A percentile compares a stretch with the other conserved stretches of the same genome.
Evolutionary conservation across 2,329 filamentous ascomycete species (phyloP).

Genomic region (Alternaria arbusti): DNA sequence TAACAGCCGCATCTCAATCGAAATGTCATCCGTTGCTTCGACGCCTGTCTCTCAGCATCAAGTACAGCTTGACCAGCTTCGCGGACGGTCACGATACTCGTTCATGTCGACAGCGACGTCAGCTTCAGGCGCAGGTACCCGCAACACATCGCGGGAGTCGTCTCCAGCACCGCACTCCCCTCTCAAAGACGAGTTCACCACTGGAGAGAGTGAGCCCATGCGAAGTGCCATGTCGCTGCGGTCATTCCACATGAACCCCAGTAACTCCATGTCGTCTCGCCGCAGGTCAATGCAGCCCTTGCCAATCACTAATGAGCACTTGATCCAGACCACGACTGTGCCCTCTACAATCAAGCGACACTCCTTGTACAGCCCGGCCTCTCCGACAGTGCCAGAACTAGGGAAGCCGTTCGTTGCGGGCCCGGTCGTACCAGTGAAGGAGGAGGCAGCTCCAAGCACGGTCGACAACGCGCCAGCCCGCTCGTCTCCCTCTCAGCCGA

Average conservation of each 20-base stretch:
- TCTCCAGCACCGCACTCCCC: constrained; percentile 47
- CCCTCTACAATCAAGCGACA: constrained; percentile 34
- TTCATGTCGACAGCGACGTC: constrained; percentile 48
- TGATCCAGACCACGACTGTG: constrained; percentile 24
- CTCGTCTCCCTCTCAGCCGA: constrained; percentile 1
- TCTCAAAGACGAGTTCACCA: constrained; percentile 32
- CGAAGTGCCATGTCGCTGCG: constrained; percentile 45
- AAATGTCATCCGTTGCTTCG: constrained; percentile 44
- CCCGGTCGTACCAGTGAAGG: not conserved
- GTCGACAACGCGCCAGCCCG: constrained; percentile 9
- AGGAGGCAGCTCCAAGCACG: not conserved
- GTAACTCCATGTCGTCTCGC: constrained; percentile 33
- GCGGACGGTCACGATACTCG: constrained; percentile 46
- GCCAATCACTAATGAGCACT: constrained; percentile 45
- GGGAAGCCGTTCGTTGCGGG: constrained; percentile 8
- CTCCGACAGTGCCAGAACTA: constrained; percentile 27
- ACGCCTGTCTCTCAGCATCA: constrained; percentile 46
- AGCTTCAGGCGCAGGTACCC: constrained; percentile 39
- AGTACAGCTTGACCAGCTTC: constrained; percentile 45
- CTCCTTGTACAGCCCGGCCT: constrained; percentile 38
- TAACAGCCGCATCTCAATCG: constrained; percentile 41
- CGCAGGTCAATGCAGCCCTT: constrained; percentile 49
- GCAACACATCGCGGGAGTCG: constrained; percentile 43
- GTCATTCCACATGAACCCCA: constrained; percentile 49
- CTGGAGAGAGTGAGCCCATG: constrained; percentile 35